Conservation (phyloP, 2,329 filamentous ascomycete species). For the Drechmeria coniospora region DNA sequence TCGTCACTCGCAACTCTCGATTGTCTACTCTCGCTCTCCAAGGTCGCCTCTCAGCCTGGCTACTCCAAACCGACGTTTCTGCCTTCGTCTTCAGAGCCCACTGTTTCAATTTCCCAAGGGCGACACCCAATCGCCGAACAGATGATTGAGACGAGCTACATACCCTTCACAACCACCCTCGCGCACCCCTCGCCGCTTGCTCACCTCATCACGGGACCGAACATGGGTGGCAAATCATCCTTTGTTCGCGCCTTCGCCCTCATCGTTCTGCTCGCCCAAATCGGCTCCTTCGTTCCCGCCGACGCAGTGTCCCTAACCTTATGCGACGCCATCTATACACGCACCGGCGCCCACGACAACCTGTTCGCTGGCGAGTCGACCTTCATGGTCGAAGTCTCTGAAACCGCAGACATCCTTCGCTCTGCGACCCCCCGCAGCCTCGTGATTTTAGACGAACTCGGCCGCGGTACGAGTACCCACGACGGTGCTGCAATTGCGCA, state of each 20-base stretch:
- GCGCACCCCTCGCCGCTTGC: slow-evolving; percentile 51
- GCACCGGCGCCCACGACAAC: slow-evolving; percentile 93
- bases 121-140: slow-evolving; percentile 96
- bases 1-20: slow-evolving; percentile 76
- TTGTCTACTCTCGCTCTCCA: slow-evolving; percentile 74
- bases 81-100: slow-evolving; percentile 44
- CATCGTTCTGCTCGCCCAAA: slow-evolving; percentile 84
- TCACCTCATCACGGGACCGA: slow-evolving; percentile 85
- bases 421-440: slow-evolving; percentile 71
- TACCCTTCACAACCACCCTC: slow-evolving; percentile 73
- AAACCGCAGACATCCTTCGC: slow-evolving; percentile 83
- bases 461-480: slow-evolving; percentile 83
- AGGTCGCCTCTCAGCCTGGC: slow-evolving; percentile 70
- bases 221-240: slow-evolving; percentile 98
- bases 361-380: slow-evolving; percentile 89
- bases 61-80: slow-evolving; percentile 65
- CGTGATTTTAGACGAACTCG: slow-evolving; percentile 88
- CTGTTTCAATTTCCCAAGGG: slow-evolving; percentile 47
- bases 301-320: slow-evolving; percentile 59
- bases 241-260: slow-evolving; percentile 89
- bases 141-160: slow-evolving; percentile 69
- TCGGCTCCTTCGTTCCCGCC: slow-evolving; percentile 88
- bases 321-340: slow-evolving; percentile 82
- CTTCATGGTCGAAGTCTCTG: slow-evolving; percentile 94
- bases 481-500: slow-evolving; percentile 94